A percentile compares a stretch with the other conserved stretches of the same genome.
These are phyloP conservation scores for Kwoniella dejecticola DNA, from an alignment of 768 basidiomycete species.

Conservation along the genomic window DNA sequence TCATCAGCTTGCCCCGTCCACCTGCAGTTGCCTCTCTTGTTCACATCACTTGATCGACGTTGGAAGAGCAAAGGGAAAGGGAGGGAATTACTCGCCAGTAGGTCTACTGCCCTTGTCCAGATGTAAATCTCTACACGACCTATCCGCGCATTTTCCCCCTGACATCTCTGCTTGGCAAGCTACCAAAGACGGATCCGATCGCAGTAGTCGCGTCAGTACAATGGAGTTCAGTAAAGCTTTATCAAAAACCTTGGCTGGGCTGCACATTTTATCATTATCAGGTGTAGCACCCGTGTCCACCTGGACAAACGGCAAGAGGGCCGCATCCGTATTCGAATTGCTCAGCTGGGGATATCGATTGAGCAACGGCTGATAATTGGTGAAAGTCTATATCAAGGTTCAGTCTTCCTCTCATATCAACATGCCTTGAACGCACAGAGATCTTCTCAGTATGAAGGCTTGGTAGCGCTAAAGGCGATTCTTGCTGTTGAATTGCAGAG, in stretches of 20 bases:
- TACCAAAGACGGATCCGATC: conserved; percentile 23
- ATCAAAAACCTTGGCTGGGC: conserved; percentile 19
- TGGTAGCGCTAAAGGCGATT: background rate
- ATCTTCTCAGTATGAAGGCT: background rate
- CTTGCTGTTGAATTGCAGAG: conserved; percentile 3
- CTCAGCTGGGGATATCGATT: conserved; percentile 38
- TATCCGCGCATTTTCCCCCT: conserved; percentile 45
- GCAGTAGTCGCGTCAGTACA: conserved; percentile 40
- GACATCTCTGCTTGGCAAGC: conserved; percentile 40
- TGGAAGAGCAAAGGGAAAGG: background rate
- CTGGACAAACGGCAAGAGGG: background rate
- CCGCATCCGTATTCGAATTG: background rate
- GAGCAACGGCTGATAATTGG: conserved; percentile 30
- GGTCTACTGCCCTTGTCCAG: conserved; percentile 28
- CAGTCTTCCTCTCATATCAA: conserved; percentile 5
- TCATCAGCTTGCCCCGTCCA: conserved; percentile 7
- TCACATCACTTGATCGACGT: background rate
- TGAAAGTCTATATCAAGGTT: conserved; percentile 21
- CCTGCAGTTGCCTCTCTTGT: too few relatives aligned
- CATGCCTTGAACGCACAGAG: conserved; percentile 11
- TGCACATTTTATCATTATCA: background rate
- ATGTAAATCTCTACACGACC: conserved; percentile 38
- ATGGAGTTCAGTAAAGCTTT: conserved; percentile 27
- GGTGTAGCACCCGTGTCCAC: background rate
- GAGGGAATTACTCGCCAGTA: conserved; percentile 25